Conservation (phyloP, 495 filamentous ascomycete species). For the Aspergillus cristatus region DNA sequence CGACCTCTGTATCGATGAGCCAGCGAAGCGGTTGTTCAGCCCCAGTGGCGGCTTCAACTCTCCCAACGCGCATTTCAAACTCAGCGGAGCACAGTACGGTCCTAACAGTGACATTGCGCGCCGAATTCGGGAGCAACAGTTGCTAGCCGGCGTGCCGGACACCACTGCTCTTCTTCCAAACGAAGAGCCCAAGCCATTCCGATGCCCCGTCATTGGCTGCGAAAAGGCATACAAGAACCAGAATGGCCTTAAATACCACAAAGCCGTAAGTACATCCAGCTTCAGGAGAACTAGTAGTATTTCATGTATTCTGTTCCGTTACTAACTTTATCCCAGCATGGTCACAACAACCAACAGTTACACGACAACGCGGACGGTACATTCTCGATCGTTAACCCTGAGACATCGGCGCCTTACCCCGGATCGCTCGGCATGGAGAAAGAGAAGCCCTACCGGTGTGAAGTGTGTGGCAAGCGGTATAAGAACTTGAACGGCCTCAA, state of each 20-base stretch:
- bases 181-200: slow-evolving; percentile 87
- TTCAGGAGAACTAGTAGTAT: neutral
- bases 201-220: slow-evolving; percentile 95
- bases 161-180: slow-evolving; percentile 44
- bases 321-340: slow-evolving; percentile 55
- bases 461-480: slow-evolving; percentile 94
- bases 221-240: slow-evolving; percentile 99
- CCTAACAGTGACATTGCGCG: slow-evolving; percentile 66
- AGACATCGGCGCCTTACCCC: slow-evolving; percentile 86
- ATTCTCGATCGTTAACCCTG: slow-evolving; percentile 95
- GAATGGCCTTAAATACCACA: slow-evolving; percentile 87
- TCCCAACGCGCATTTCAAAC: slow-evolving; percentile 58
- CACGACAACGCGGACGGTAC: slow-evolving; percentile 94
- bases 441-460: slow-evolving; percentile 96
- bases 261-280: slow-evolving; percentile 47
- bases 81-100: slow-evolving; percentile 62
- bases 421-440: slow-evolving; percentile 99
- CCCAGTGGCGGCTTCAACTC: slow-evolving; percentile 66
- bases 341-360: slow-evolving; percentile 91
- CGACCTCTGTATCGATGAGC: slow-evolving; percentile 85
- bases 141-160: slow-evolving; percentile 54
- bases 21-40: slow-evolving; percentile 86
- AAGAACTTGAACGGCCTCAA: slow-evolving; percentile 97
- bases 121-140: slow-evolving; percentile 64
- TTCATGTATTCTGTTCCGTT: slow-evolving; percentile 8